phyloP scores from a whole-genome alignment of 257 asterid genomes.

The Mentha longifolia region DNA sequence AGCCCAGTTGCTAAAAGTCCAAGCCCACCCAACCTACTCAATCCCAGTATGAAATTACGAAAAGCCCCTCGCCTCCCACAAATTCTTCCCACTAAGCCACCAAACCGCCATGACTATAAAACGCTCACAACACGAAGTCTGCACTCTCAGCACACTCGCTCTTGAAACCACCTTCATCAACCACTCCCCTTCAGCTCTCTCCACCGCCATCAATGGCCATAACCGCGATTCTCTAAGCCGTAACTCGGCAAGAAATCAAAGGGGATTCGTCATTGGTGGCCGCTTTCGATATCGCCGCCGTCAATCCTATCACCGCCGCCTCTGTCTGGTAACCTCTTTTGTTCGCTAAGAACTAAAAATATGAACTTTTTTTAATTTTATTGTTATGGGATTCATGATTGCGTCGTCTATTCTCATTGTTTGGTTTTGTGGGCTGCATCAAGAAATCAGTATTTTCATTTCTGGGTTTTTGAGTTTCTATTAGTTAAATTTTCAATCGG shows the following conservation, averaged over 20 bases:
- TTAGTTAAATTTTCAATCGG: not conserved
- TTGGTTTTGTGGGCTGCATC: not conserved
- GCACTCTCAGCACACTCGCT: not conserved
- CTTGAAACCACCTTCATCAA: conserved; percentile 18
- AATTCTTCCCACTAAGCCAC: not conserved
- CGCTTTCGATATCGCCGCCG: not conserved
- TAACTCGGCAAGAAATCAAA: not conserved
- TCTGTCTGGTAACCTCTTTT: conserved; percentile 24
- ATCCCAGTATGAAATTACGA: not conserved
- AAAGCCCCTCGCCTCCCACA: not conserved
- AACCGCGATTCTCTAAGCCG: not conserved
- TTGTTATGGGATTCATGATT: not conserved
- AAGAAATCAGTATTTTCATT: not conserved
- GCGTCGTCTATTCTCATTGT: not conserved
- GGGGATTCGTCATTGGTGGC: not conserved
- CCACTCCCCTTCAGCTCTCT: conserved; percentile 4
- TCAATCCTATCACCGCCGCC: conserved; percentile 4
- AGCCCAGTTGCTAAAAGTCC: conserved; percentile 24
- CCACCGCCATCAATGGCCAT: not conserved
- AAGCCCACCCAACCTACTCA: conserved; percentile 15
- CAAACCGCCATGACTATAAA: conserved; percentile 24
- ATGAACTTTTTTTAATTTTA: not conserved
- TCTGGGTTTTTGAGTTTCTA: not conserved
- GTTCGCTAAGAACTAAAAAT: not conserved
- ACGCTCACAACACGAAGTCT: not conserved